A percentile compares a stretch with the other conserved stretches of the same genome.
Evolutionary conservation across 495 filamentous ascomycete species (phyloP).

Genomic region (Massariosphaeria phaeospora): DNA sequence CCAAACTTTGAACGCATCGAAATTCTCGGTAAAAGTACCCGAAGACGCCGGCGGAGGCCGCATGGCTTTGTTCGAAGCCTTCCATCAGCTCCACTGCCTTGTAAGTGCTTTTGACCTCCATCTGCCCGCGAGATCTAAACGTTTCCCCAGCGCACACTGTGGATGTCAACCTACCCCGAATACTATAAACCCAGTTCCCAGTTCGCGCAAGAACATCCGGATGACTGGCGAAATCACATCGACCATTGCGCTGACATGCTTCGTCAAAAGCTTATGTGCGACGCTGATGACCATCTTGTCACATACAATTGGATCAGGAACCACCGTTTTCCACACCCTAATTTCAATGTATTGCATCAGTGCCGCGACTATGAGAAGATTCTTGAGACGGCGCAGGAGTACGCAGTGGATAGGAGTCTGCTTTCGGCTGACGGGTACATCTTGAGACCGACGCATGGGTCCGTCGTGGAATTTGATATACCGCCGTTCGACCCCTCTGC

Average conservation of each 20-base stretch:
- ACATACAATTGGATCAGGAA: constrained; percentile 32
- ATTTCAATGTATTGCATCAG: constrained; percentile 33
- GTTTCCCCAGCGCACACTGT: constrained; percentile 1
- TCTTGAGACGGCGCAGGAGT: not conserved
- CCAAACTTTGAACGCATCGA: constrained; percentile 12
- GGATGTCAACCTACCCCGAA: constrained; percentile 5
- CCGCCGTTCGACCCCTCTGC: not conserved
- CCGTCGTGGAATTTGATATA: not conserved
- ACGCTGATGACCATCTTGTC: constrained; percentile 33
- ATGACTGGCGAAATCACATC: constrained; percentile 4
- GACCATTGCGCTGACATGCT: constrained; percentile 38
- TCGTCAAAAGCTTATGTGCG: constrained; percentile 38
- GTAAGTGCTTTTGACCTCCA: not conserved
- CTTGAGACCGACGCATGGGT: not conserved
- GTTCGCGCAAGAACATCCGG: not conserved
- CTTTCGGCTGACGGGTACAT: not conserved
- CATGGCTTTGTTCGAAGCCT: constrained; percentile 28
- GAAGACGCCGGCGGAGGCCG: constrained; percentile 21
- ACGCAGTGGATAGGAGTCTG: not conserved
- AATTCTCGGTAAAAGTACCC: constrained; percentile 13
- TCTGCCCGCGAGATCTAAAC: not conserved
- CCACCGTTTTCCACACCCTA: constrained; percentile 24
- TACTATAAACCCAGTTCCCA: not conserved
- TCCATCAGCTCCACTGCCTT: constrained; percentile 34
- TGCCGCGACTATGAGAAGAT: constrained; percentile 32